phyloP scores from a whole-genome alignment of 2,329 filamentous ascomycete genomes.

The Diplocarpon mali region DNA sequence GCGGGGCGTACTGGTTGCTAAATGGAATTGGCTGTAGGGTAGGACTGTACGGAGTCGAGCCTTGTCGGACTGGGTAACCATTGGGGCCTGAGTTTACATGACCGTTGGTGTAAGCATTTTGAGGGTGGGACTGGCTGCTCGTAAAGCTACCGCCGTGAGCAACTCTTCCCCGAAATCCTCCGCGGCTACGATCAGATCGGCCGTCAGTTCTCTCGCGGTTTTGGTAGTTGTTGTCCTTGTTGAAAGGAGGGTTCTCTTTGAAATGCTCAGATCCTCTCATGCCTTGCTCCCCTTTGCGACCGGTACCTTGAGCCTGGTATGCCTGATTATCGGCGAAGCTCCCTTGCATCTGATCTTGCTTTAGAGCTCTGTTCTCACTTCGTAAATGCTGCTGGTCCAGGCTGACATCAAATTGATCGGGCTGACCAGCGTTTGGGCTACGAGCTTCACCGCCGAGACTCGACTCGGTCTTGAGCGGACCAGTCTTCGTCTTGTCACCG shows the following conservation, averaged over 20 bases:
- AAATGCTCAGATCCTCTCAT: slow-evolving; percentile 21
- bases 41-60: slow-evolving; percentile 27
- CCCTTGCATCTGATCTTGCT: slow-evolving; percentile 13
- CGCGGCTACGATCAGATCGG: slow-evolving; percentile 33
- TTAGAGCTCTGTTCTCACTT: slow-evolving; percentile 17
- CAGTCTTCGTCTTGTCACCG: slow-evolving; percentile 20
- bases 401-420: slow-evolving; percentile 19
- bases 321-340: slow-evolving; percentile 17
- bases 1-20: slow-evolving; percentile 24
- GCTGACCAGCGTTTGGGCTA: slow-evolving; percentile 24
- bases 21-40: slow-evolving; percentile 29
- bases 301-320: slow-evolving; percentile 18
- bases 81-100: slow-evolving; percentile 24
- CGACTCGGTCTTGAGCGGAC: slow-evolving; percentile 17
- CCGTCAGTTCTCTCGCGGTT: slow-evolving; percentile 29
- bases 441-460: slow-evolving; percentile 22
- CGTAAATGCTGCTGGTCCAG: slow-evolving; percentile 10
- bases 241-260: slow-evolving; percentile 20
- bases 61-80: slow-evolving; percentile 22
- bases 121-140: slow-evolving; percentile 25
- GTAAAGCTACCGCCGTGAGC: slow-evolving; percentile 25
- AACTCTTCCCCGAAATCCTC: slow-evolving; percentile 35
- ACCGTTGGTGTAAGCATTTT: slow-evolving; percentile 31
- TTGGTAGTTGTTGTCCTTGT: slow-evolving; percentile 21
- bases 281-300: slow-evolving; percentile 25